Evolutionary conservation across 1,284 basidiomycete genomes (phyloP), one percentile per base, ranked within the genome.

Genomic region (Athelia sp.): DNA sequence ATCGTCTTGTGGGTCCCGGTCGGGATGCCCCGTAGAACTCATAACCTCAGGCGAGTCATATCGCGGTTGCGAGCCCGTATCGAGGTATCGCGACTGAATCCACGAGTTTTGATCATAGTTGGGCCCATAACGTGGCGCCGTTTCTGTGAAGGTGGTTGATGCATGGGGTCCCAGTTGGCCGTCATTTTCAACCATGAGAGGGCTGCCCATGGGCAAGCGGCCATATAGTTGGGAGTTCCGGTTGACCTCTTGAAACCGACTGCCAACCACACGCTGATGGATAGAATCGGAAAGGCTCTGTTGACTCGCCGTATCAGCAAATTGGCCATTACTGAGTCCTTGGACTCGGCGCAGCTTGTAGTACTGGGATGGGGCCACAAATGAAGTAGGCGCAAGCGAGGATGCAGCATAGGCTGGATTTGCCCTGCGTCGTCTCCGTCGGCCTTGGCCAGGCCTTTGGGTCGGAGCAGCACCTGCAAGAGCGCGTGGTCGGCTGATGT

Each of bases 361-460:
- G 62, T 85, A 89, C 49, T 81, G 78, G 3, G 84, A 87, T 13
- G 86, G 86, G n/a, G 84, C 84, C 14, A 88, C 80, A 58, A 87
- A 89, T 2, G 84, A 84, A 3, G 82, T 84, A 3, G 85, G 85
- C 3, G 82, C 76, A 14, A 82, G 73, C n/a, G 82, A 84, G 8
- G 83, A 84, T 3, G 80, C 73, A 1, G 75, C 82, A 54, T 73
- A 77, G 2, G 82, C 82, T 10, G 79, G 79, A 54, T 85, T 84
- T 49, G 52, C 73, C 48, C 68, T 60, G 45, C 70, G 66, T 32
- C 68, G 70, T 54, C 70, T 62, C 48, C 71, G 63, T 17, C 51
- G 55, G 26, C n/a, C 36, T 29, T 4, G 26, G 13, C 26, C 26
- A 4, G 26, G 26, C 26, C 13, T 13, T 13, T 13, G 6, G 4